These are phyloP conservation scores for Cladophialophora exuberans DNA, from an alignment of 2,329 filamentous ascomycete species.

Conservation along the genomic window DNA sequence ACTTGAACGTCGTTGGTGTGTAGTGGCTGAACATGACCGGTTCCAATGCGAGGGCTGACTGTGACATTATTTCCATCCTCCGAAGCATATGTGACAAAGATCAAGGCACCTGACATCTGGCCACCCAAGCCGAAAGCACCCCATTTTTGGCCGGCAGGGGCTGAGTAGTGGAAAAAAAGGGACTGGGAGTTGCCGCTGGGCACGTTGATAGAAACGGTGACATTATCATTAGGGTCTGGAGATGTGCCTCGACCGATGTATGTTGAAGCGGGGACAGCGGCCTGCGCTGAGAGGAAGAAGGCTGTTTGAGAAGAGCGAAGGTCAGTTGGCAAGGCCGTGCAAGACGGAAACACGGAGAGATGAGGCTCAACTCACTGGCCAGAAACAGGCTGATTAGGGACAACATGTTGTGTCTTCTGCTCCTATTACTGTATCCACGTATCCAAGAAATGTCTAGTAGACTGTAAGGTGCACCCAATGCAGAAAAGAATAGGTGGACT, in stretches of 20 bases:
- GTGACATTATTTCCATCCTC: constrained; percentile 34
- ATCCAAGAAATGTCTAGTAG: background rate
- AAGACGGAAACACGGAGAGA: no score
- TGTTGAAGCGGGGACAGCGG: constrained; percentile 23
- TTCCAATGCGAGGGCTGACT: constrained; percentile 35
- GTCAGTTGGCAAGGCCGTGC: background rate
- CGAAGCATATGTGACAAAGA: constrained; percentile 37
- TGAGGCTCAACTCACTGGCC: constrained; percentile 16
- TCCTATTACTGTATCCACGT: constrained; percentile 3
- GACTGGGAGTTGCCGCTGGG: constrained; percentile 28
- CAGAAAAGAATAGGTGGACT: background rate
- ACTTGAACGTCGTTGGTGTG: constrained; percentile 48
- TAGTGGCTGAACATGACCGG: constrained; percentile 38
- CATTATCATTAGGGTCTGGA: constrained; percentile 23
- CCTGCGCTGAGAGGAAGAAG: constrained; percentile 22
- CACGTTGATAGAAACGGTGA: constrained; percentile 34
- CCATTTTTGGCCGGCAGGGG: constrained; percentile 33
- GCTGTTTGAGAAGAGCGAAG: constrained; percentile 6
- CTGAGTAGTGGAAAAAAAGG: constrained; percentile 34
- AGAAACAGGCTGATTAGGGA: constrained; percentile 16
- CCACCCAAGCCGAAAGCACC: constrained; percentile 36
- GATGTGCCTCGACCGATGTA: constrained; percentile 23
- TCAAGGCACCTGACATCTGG: constrained; percentile 36
- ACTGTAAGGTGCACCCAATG: background rate
- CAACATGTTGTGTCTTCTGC: constrained; percentile 1